A percentile compares a stretch with the other conserved stretches of the same genome.
Conservation (phyloP, 1,139 yeast species). For the Candida pseudoviswanathii region DNA sequence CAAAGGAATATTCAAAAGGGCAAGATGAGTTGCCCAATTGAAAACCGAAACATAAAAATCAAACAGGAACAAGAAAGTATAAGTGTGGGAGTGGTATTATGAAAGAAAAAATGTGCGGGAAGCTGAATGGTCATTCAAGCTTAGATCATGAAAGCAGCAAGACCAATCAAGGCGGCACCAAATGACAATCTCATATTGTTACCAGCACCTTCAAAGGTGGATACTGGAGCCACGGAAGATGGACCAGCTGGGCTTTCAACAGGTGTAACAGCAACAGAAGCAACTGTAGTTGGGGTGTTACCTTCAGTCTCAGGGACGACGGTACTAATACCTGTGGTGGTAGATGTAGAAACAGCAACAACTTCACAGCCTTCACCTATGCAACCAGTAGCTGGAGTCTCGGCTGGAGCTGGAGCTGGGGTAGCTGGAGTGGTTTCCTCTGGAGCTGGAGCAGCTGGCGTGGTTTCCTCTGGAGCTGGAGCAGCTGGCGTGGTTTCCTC, state of each 20-base stretch:
- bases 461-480: conserved; percentile 1
- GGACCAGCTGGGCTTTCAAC: neutral
- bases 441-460: conserved; percentile 13
- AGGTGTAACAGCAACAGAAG: conserved; percentile 2
- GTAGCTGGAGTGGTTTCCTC: neutral
- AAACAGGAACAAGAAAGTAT: neutral
- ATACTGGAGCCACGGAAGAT: conserved; percentile 2
- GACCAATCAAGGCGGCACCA: conserved; percentile 12
- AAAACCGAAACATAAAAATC: conserved; percentile 4
- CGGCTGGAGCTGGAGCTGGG: conserved; percentile 6
- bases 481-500: neutral
- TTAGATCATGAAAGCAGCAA: conserved; percentile 12
- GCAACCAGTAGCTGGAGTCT: conserved; percentile 3
- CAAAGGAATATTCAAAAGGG: neutral
- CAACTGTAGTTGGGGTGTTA: conserved; percentile 3
- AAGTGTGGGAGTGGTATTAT: neutral
- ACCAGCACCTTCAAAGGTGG: conserved; percentile 11
- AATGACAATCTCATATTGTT: conserved; percentile 9
- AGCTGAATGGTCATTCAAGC: neutral
- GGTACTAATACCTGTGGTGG: conserved; percentile 2
- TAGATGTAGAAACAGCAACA: conserved; percentile 5
- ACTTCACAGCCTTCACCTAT: conserved; percentile 2
- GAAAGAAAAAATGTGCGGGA: neutral
- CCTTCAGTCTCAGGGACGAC: conserved; percentile 6
- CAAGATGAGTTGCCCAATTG: neutral